Evolutionary conservation across 2,329 filamentous ascomycete species (phyloP).

Genomic region (Trichoderma cornu-damae): DNA sequence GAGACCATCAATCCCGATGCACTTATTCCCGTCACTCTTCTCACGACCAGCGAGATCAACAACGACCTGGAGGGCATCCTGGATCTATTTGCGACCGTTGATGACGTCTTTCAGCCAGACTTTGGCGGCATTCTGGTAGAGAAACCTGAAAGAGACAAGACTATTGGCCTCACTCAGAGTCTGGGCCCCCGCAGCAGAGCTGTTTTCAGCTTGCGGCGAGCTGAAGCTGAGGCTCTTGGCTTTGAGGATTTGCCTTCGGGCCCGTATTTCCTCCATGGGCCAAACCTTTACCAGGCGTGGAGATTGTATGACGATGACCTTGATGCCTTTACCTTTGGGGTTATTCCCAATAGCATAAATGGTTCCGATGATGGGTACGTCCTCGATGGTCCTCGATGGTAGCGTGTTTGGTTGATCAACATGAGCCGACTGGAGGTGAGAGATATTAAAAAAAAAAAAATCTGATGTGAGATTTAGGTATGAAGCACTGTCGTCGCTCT

Average conservation of each 20-base stretch:
- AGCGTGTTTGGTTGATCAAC: no score
- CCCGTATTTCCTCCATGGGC: conserved; percentile 39
- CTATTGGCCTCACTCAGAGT: background rate
- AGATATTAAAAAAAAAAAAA: no score
- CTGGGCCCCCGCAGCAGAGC: conserved; percentile 5
- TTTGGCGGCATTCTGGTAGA: conserved; percentile 38
- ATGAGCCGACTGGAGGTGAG: no score
- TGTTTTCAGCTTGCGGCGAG: conserved; percentile 24
- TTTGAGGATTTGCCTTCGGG: conserved; percentile 34
- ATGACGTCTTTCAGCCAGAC: conserved; percentile 38
- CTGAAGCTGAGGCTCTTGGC: conserved; percentile 19
- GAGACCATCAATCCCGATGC: conserved; percentile 39
- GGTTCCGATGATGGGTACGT: conserved; percentile 25
- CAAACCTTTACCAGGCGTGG: conserved; percentile 40
- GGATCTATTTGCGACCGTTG: conserved; percentile 30
- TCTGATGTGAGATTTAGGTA: conserved; percentile 26
- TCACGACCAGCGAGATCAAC: conserved; percentile 36
- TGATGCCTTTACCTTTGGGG: conserved; percentile 35
- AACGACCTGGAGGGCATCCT: conserved; percentile 34
- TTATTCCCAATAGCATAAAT: conserved; percentile 34
- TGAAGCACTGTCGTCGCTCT: conserved; percentile 27
- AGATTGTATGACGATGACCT: conserved; percentile 37
- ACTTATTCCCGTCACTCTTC: conserved; percentile 38
- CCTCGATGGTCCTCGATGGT: no score
- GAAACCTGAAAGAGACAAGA: conserved; percentile 29